A percentile compares a stretch with the other conserved stretches of the same genome.
phyloP scores from a whole-genome alignment of 2,329 filamentous ascomycete genomes.

The Aspergillus neoniger region DNA sequence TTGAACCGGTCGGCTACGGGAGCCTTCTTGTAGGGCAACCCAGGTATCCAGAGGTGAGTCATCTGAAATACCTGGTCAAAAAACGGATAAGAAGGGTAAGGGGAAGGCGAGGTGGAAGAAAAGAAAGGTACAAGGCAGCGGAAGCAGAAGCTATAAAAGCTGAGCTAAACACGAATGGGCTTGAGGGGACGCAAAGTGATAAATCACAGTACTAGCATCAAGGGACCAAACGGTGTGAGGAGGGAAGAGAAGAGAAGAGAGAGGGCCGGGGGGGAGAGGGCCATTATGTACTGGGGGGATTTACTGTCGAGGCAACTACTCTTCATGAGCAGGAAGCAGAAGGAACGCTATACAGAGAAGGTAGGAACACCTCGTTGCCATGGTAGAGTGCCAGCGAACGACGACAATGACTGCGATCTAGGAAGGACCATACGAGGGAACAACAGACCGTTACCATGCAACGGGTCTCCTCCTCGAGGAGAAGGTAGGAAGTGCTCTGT shows the following conservation, averaged over 20 bases:
- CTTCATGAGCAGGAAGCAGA: background rate
- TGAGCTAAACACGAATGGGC: conserved; percentile 15
- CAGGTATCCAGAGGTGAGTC: conserved; percentile 24
- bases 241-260: conserved; percentile 15
- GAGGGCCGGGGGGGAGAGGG: conserved; percentile 9
- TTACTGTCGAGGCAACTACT: background rate
- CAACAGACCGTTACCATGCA: background rate
- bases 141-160: conserved; percentile 9
- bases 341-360: background rate
- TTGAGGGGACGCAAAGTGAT: conserved; percentile 20
- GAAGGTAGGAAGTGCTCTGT: too few relatives aligned
- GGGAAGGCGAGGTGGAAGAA: background rate
- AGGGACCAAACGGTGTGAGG: conserved; percentile 15
- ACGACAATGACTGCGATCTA: background rate
- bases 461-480: background rate
- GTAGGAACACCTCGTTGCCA: background rate
- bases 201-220: conserved; percentile 24
- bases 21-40: conserved; percentile 10
- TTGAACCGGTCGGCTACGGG: conserved; percentile 13
- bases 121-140: conserved; percentile 8
- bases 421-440: background rate
- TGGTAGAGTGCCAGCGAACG: background rate
- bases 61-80: conserved; percentile 21
- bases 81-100: conserved; percentile 8
- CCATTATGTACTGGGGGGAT: background rate